A percentile compares a stretch with the other conserved stretches of the same genome.
These are phyloP conservation scores for Pseudogymnoascus sp. DNA, from an alignment of 2,329 filamentous ascomycete species.

Conservation along the genomic window DNA sequence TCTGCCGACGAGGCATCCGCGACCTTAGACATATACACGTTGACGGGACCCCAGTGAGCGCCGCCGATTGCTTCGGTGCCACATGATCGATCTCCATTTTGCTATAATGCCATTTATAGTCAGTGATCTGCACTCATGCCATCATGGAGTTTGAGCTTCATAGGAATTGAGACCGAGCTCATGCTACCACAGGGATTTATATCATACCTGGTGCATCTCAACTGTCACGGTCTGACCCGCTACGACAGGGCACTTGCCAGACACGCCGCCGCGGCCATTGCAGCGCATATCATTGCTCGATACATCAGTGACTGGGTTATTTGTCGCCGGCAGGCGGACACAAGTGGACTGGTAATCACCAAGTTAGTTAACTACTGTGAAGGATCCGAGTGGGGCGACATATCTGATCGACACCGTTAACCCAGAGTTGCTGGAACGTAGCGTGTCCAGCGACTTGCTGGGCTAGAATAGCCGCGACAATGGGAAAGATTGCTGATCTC, in stretches of 20 bases:
- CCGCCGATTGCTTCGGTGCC: constrained; percentile 44
- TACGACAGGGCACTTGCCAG: constrained; percentile 39
- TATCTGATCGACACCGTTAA: constrained; percentile 32
- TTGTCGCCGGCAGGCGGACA: constrained; percentile 42
- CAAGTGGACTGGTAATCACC: constrained; percentile 27
- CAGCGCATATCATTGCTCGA: constrained; percentile 43
- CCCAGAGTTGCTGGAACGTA: constrained; percentile 43
- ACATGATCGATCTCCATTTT: constrained; percentile 41
- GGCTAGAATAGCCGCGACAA: constrained; percentile 6
- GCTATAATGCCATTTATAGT: constrained; percentile 16
- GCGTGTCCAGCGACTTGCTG: constrained; percentile 36
- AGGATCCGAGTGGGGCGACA: not conserved
- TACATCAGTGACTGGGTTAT: constrained; percentile 44
- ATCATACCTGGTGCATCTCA: constrained; percentile 45
- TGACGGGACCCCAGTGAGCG: constrained; percentile 46
- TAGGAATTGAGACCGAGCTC: not conserved
- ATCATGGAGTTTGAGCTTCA: too few relatives aligned
- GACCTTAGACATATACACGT: constrained; percentile 45
- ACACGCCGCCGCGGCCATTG: constrained; percentile 33
- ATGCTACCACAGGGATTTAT: not conserved
- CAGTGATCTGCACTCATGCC: not conserved
- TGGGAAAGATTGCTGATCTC: not conserved
- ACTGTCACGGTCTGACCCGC: constrained; percentile 37
- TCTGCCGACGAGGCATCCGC: constrained; percentile 39
- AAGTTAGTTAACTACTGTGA: not conserved